Evolutionary conservation across 352 stramenopile species (phyloP), one percentile per base, ranked within the genome.

Genomic region (Phytopythium vexans): DNA sequence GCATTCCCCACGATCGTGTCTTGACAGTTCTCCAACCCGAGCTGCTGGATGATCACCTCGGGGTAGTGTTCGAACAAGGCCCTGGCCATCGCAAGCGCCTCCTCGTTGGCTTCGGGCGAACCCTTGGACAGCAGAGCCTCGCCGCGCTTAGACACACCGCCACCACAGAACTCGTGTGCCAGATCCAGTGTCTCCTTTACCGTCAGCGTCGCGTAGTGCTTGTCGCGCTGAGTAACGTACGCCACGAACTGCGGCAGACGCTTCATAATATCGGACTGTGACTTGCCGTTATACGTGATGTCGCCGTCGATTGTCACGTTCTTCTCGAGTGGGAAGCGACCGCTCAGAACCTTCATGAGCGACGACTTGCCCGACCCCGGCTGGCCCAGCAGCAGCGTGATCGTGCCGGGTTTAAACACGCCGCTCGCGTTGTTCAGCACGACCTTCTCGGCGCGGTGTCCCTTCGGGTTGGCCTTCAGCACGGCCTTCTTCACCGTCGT

Each of bases 201-300:
- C 10, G 56, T 69, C 0, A 70, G 49, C 1, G 48, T 41, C 0
- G 62, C 45, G 97, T 97, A 97, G 82, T 48, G 92, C 96, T 68
- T 98, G 68, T 97, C 89, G n/a, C 71, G 62, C 51, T 81, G 72
- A 2, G 57, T 70, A 32, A 80, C 69, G 52, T 82, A 79, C 1
- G 68, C 62, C 40, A 72, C 56, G 36, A 76, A 70, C 58, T 77
- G 66, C 39, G 70, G 63, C 41, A 80, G 48, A 21, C 66, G 63
- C 16, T 63, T 57, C 35, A 52, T 54, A 14, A 84, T 41, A 10
- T 65, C 60, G 10, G 27, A 38, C 47, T 71, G 66, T 12, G 50
- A 21, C 31, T 60, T 53, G 48, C 69, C 71, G 42, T 81, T 85
- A 71, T 78, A 85, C 41, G 69, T 73, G 39, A 81, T 55, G 0